These are phyloP conservation scores for Suillus weaverae DNA, from an alignment of 768 basidiomycete species.

Conservation along the genomic window DNA sequence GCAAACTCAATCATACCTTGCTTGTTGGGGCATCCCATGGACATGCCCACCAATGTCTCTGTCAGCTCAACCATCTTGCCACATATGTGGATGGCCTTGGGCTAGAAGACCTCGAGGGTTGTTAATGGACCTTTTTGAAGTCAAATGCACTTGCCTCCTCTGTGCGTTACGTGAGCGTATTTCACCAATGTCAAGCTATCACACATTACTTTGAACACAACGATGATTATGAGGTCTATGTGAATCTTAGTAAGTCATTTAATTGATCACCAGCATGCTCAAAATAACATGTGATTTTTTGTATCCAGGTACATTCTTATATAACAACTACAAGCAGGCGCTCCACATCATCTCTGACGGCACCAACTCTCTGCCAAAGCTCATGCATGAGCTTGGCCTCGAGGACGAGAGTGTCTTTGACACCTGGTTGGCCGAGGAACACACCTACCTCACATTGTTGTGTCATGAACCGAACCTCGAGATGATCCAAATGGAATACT, in stretches of 20 bases:
- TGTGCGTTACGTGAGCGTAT: constrained; percentile 15
- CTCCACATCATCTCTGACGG: too few species aligned
- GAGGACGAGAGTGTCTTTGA: too few species aligned
- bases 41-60: constrained; percentile 21
- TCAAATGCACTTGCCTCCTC: constrained; percentile 17
- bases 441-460: too few species aligned
- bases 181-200: constrained; percentile 22
- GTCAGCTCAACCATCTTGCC: constrained; percentile 21
- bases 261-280: too few species aligned
- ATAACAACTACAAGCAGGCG: too few species aligned
- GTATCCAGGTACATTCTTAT: too few species aligned
- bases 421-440: too few species aligned
- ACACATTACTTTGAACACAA: background rate
- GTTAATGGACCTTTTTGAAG: constrained; percentile 20
- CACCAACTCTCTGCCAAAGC: too few species aligned
- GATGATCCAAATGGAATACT: constrained; percentile 18
- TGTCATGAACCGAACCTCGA: constrained; percentile 14
- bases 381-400: too few species aligned
- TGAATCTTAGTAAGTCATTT: background rate
- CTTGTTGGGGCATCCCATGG: constrained; percentile 25
- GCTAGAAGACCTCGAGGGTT: constrained; percentile 22
- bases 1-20: background rate
- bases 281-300: too few species aligned
- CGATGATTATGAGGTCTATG: constrained; percentile 2
- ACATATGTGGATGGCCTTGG: constrained; percentile 19